Conservation (phyloP, 1,284 basidiomycete species). For the Hypsizygus ulmarius region DNA sequence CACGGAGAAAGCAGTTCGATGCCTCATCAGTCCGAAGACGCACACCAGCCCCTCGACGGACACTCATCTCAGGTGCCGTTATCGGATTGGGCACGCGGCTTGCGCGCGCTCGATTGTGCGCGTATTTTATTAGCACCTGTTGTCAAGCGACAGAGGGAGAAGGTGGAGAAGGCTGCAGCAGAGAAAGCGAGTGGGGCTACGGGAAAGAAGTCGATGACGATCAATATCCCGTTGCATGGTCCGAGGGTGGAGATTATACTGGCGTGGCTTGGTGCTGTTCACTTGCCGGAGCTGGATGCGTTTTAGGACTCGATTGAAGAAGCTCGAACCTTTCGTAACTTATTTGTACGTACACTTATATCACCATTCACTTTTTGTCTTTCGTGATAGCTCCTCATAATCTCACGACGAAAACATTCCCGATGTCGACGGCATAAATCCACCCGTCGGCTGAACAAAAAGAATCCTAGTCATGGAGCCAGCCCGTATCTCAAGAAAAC, state of each 20-base stretch:
- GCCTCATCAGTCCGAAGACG: constrained; percentile 12
- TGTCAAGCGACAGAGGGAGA: constrained; percentile 52
- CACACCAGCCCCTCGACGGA: background rate
- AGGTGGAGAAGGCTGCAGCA: constrained; percentile 45
- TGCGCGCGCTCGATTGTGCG: constrained; percentile 55
- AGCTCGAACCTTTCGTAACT: too few species aligned
- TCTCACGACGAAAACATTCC: too few species aligned
- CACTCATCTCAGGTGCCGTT: background rate
- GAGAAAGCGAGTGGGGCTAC: constrained; percentile 43
- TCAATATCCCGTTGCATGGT: constrained; percentile 80
- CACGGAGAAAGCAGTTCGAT: constrained; percentile 16
- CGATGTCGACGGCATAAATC: too few species aligned
- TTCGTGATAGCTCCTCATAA: too few species aligned
- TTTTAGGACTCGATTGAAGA: background rate
- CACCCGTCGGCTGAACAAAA: too few species aligned
- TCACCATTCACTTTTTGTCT: too few species aligned
- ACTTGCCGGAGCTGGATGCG: constrained; percentile 65
- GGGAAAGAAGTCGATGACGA: constrained; percentile 58
- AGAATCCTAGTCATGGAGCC: too few species aligned
- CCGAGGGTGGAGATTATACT: constrained; percentile 79
- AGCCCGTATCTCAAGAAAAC: too few species aligned
- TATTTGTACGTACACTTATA: too few species aligned
- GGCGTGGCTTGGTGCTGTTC: constrained; percentile 77
- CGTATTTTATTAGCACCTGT: constrained; percentile 71
- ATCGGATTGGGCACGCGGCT: constrained; percentile 27